Base-by-base conservation (phyloP, 805 yeast genomes). In the Candida patagonica region DNA sequence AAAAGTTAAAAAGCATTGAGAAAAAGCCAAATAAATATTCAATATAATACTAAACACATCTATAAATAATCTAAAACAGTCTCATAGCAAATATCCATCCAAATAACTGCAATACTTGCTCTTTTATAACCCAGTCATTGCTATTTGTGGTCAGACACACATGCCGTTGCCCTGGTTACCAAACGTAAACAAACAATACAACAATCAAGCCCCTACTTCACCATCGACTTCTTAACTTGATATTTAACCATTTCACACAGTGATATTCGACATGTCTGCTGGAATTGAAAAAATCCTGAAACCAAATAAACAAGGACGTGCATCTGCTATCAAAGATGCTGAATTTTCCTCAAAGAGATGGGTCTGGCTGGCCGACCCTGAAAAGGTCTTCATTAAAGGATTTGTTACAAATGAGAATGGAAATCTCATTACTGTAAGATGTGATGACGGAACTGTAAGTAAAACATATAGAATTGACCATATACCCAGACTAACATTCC, bases 311-410 rank as follows among this genome's bases (percentile, higher is more conserved):
- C 30, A 9, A 25, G 17, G 10, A 16, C 33, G 40, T 9, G 23
- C 32, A 12, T 22, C 42, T 17, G 35, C 49, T 7, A 46, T 45
- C 24, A 34, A 47, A 40, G 50, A 53, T 37, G 55, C 56, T 8
- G 57, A 53, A 33, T 53, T 53, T 27, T 50, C 54, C 17, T 33
- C 49, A 43, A 71, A 75, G 47, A 73, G 74, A 42, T 75, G 79
- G 76, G 89, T 85, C 2, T 86, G 95, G 95, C 66, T 85, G 19
- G 76, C 85, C 1, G 80, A 78, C 51, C 59, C 63, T n/a, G 61
- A 62, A 15, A 59, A 66, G 16, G 70, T 75, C 2, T 86, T 80
- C 56, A 61, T 66, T 37, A 75, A 76, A 49, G 94, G 83, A 0
- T 68, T 68, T 43, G 64, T 83, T 22, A 59, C 71, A 3, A 76